A percentile compares a stretch with the other conserved stretches of the same genome.
Conservation (phyloP, 805 yeast genomes). For the Monosporozyma servazzii region DNA sequence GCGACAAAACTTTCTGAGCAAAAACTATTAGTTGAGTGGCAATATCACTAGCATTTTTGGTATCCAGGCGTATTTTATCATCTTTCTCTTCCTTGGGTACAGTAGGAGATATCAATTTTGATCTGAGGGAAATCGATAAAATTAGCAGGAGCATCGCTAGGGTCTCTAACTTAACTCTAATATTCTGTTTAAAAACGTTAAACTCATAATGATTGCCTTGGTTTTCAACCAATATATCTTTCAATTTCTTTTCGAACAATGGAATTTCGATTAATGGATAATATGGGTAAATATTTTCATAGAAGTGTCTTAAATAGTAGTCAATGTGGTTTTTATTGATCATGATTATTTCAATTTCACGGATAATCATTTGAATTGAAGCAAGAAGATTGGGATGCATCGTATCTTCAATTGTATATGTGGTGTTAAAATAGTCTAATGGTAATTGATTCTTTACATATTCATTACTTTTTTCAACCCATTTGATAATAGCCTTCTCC, state of each 20-base stretch:
- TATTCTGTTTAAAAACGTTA: constrained; percentile 6
- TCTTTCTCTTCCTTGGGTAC: neutral
- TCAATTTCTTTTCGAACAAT: constrained; percentile 7
- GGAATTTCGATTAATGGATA: constrained; percentile 16
- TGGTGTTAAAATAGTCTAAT: constrained; percentile 10
- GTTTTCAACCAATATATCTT: constrained; percentile 4
- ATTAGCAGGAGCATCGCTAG: constrained; percentile 7
- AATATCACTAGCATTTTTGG: neutral
- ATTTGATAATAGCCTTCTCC: constrained; percentile 14
- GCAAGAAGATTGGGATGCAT: constrained; percentile 8
- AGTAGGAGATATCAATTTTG: neutral
- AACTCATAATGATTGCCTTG: constrained; percentile 6
- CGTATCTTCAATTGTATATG: constrained; percentile 9
- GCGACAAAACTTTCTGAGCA: constrained; percentile 9
- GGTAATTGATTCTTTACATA: constrained; percentile 8
- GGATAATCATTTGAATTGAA: constrained; percentile 5
- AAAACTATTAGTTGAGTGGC: constrained; percentile 7
- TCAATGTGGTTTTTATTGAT: constrained; percentile 7
- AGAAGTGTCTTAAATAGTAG: constrained; percentile 10
- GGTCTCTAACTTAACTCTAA: constrained; percentile 10
- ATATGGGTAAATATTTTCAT: constrained; percentile 17
- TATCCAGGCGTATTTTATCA: neutral
- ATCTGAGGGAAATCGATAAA: constrained; percentile 7
- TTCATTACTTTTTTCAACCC: constrained; percentile 8
- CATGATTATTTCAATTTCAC: constrained; percentile 11